phyloP scores from a whole-genome alignment of 306 rosid species.

The Prosopis cineraria region DNA sequence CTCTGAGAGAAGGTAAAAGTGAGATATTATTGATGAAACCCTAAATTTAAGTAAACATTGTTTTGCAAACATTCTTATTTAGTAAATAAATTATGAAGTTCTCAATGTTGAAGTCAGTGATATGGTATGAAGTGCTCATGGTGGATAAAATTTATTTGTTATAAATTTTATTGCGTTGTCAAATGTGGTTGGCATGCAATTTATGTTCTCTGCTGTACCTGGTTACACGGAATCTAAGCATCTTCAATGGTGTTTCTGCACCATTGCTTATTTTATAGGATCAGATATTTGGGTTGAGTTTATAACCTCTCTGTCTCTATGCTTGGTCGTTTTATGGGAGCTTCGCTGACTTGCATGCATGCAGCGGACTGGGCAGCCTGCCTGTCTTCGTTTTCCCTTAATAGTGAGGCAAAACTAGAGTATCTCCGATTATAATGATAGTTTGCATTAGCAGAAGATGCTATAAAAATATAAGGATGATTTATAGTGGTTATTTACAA shows the following conservation, averaged over 20 bases:
- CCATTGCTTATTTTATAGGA: not conserved
- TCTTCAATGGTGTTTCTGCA: not conserved
- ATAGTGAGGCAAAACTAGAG: not conserved
- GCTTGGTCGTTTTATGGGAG: not conserved
- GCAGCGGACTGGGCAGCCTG: not conserved
- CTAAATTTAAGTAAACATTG: not conserved
- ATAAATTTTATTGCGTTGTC: not conserved
- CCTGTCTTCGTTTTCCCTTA: not conserved
- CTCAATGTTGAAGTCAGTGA: not conserved
- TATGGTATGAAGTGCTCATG: not conserved
- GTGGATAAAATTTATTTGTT: not conserved
- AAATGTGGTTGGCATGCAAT: not conserved
- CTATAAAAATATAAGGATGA: not conserved
- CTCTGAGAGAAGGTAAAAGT: too few species aligned
- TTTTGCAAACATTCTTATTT: not conserved
- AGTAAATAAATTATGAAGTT: not conserved
- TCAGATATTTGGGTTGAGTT: not conserved
- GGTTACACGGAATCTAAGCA: not conserved
- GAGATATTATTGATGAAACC: not conserved
- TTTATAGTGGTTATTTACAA: not conserved
- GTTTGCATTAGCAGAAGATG: not conserved
- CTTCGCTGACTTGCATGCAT: not conserved
- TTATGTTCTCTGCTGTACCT: not conserved
- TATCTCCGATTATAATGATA: not conserved
- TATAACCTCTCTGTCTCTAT: not conserved